phyloP scores from a whole-genome alignment of 1,139 yeast species.

The Taiozyma onychis region DNA sequence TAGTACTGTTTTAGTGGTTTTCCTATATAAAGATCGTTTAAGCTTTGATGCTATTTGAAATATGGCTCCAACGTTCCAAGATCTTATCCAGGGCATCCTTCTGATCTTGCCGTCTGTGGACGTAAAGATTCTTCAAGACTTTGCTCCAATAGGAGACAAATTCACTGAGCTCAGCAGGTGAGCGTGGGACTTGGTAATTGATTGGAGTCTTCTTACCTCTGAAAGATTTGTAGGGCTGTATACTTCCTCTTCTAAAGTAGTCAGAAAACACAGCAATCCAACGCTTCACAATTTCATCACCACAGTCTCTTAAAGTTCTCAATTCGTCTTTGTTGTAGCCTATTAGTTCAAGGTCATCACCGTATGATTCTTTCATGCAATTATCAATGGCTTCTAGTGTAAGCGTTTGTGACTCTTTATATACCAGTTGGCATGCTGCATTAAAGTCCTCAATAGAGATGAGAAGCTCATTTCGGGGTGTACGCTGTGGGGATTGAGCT shows the following conservation, averaged over 20 bases:
- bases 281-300: conserved; percentile 38
- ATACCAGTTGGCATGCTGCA: conserved; percentile 21
- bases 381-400: conserved; percentile 43
- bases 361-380: conserved; percentile 52
- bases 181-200: neutral
- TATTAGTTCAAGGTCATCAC: conserved; percentile 47
- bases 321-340: conserved; percentile 39
- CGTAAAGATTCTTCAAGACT: conserved; percentile 38
- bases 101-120: conserved; percentile 35
- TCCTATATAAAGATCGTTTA: neutral
- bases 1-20: neutral
- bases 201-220: conserved; percentile 20
- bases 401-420: conserved; percentile 38
- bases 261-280: conserved; percentile 57
- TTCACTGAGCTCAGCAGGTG: conserved; percentile 13
- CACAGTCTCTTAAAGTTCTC: conserved; percentile 36
- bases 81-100: conserved; percentile 35
- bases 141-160: conserved; percentile 46
- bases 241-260: conserved; percentile 31
- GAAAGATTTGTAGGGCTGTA: conserved; percentile 23
- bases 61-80: conserved; percentile 36
- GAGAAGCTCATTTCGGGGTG: neutral
- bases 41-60: neutral
- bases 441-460: neutral
- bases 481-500: neutral